A percentile compares a stretch with the other conserved stretches of the same genome.
Evolutionary conservation across 768 basidiomycete species (phyloP).

Genomic region (Macrolepiota dolichaula): DNA sequence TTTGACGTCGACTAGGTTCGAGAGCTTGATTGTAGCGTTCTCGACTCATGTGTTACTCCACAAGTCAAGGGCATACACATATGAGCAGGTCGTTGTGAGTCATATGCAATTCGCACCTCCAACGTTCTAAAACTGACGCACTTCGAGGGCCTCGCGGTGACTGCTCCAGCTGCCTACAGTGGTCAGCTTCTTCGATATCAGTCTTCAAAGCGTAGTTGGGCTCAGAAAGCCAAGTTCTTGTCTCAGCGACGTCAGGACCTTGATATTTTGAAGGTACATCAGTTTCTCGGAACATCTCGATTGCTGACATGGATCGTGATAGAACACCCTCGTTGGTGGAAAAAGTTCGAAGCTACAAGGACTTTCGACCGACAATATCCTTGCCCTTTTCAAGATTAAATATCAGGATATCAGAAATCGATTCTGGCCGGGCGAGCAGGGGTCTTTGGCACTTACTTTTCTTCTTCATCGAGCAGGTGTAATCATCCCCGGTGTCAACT

Average conservation of each 20-base stretch:
- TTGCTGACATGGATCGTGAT: background rate
- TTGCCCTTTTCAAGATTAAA: background rate
- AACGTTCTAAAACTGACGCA: background rate
- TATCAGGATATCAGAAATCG: background rate
- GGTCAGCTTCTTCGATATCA: conserved; percentile 5
- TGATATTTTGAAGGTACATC: background rate
- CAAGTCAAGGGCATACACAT: conserved; percentile 14
- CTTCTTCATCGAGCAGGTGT: background rate
- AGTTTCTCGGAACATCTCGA: background rate
- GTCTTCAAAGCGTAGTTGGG: background rate
- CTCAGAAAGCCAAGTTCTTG: background rate
- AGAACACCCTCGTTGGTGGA: background rate
- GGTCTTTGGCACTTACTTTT: background rate
- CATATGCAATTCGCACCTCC: background rate
- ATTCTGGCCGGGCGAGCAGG: conserved; percentile 1
- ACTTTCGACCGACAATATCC: background rate
- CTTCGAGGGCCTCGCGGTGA: background rate
- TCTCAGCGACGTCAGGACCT: background rate
- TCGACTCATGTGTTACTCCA: conserved; percentile 49
- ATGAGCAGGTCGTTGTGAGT: background rate
- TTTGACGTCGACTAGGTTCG: conserved; percentile 35
- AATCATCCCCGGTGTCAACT: background rate
- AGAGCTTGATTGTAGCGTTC: conserved; percentile 45
- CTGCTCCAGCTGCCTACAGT: background rate
- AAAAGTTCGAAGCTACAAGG: background rate